These are phyloP conservation scores for Vitis labrusca DNA, from an alignment of 164 flowering plant genomes.

Conservation along the genomic window DNA sequence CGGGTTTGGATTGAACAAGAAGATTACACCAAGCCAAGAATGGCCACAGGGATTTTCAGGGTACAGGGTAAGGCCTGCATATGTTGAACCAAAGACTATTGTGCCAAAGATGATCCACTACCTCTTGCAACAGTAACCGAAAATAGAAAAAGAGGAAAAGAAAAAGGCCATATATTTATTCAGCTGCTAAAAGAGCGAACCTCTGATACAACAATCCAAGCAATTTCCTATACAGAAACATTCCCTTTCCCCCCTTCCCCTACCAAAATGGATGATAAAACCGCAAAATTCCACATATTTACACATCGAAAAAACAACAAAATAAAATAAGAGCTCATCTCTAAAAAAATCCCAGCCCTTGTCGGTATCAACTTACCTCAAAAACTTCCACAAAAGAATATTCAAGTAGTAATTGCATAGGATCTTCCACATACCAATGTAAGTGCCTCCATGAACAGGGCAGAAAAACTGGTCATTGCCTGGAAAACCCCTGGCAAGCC, in stretches of 20 bases:
- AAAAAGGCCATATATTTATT: slow-evolving; percentile 15
- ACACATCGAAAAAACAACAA: slow-evolving; percentile 22
- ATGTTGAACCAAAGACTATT: too few relatives aligned
- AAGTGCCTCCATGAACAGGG: slow-evolving; percentile 65
- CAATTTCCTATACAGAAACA: slow-evolving; percentile 44
- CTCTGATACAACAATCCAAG: slow-evolving; percentile 35
- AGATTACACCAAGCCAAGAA: too few relatives aligned
- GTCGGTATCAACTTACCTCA: slow-evolving; percentile 9
- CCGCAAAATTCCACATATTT: slow-evolving; percentile 37
- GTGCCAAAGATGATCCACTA: too few relatives aligned
- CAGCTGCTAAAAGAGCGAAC: slow-evolving; percentile 13
- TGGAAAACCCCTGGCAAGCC: slow-evolving; percentile 97
- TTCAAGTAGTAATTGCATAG: slow-evolving; percentile 33
- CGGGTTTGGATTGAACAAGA: too few relatives aligned
- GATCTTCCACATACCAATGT: slow-evolving; percentile 68
- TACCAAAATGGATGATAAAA: slow-evolving; percentile 13
- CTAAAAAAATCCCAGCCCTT: slow-evolving; percentile 28
- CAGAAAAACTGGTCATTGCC: slow-evolving; percentile 85
- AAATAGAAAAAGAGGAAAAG: background rate
- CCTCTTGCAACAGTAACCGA: background rate
- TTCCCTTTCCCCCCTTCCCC: slow-evolving; percentile 12
- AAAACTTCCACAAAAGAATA: slow-evolving; percentile 2
- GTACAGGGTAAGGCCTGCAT: too few relatives aligned
- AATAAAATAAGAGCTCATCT: slow-evolving; percentile 7
- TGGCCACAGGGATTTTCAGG: too few relatives aligned